Evolutionary conservation across 192 early-diverging fungal species (phyloP).

Genomic region (Backusella westeae): DNA sequence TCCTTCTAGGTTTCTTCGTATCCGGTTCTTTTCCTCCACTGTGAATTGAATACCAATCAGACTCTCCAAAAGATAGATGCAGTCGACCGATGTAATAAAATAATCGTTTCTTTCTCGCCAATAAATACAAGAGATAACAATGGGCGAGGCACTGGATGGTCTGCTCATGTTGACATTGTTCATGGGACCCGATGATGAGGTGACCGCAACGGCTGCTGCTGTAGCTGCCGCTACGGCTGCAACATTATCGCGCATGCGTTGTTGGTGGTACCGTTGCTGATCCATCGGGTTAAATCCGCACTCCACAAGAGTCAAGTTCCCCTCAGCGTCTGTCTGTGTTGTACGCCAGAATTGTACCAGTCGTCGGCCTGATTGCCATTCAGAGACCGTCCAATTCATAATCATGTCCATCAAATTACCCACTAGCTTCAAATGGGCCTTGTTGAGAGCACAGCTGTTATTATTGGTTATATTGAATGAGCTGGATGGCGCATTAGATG

Average conservation of each 20-base stretch:
- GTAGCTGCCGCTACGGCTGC: background rate
- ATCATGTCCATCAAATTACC: constrained; percentile 67
- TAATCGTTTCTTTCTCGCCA: constrained; percentile 72
- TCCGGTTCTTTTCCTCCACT: constrained; percentile 84
- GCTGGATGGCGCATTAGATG: background rate
- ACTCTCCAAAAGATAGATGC: constrained; percentile 71
- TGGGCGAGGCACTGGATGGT: constrained; percentile 18
- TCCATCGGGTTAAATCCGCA: constrained; percentile 9
- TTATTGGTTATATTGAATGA: constrained; percentile 3
- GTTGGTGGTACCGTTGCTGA: constrained; percentile 2
- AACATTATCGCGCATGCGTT: constrained; percentile 8
- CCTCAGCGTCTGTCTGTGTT: background rate
- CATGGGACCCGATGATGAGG: background rate
- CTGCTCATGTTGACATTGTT: constrained; percentile 1
- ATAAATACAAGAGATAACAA: constrained; percentile 81
- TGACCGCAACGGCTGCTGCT: background rate
- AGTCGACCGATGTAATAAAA: constrained; percentile 79
- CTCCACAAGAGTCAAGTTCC: background rate
- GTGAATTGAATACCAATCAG: constrained; percentile 74
- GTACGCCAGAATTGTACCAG: constrained; percentile 70
- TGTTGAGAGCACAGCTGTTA: constrained; percentile 50
- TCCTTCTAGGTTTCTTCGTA: constrained; percentile 80
- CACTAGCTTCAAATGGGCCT: constrained; percentile 66
- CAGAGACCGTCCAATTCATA: constrained; percentile 62
- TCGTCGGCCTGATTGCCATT: constrained; percentile 61